phyloP scores from a whole-genome alignment of 2,329 filamentous ascomycete species.

The Onygena corvina region DNA sequence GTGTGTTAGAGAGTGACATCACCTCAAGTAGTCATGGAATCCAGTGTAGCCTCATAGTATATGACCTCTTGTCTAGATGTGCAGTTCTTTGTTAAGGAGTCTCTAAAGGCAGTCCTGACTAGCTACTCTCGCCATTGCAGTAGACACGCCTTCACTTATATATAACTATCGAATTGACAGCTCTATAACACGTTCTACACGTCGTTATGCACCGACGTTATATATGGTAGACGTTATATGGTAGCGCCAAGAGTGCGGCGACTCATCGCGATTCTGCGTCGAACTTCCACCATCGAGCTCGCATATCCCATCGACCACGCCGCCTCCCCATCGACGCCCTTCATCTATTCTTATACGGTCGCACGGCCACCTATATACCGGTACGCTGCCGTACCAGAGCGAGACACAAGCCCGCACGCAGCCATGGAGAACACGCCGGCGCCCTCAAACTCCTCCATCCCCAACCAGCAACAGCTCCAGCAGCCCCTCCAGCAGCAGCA shows the following conservation, averaged over 20 bases:
- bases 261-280: not conserved
- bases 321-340: not conserved
- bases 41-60: no score
- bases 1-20: no score
- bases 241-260: not conserved
- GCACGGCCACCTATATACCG: not conserved
- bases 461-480: constrained; percentile 21
- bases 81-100: no score
- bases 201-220: no score
- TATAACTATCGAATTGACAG: no score
- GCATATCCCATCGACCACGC: not conserved
- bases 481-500: constrained; percentile 22
- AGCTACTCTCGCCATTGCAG: no score
- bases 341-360: not conserved
- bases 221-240: not conserved
- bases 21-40: no score
- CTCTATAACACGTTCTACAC: no score
- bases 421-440: constrained; percentile 12
- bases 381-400: not conserved
- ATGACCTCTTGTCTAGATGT: no score
- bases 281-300: not conserved
- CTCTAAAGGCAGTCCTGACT: no score
- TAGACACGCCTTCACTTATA: no score
- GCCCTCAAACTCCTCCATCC: constrained; percentile 16
- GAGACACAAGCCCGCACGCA: not conserved